Percentiles rank a stretch among this genome's conserved stretches.
Conservation (phyloP, 2,329 filamentous ascomycete species). For the Beauveria scarabaeidicola region DNA sequence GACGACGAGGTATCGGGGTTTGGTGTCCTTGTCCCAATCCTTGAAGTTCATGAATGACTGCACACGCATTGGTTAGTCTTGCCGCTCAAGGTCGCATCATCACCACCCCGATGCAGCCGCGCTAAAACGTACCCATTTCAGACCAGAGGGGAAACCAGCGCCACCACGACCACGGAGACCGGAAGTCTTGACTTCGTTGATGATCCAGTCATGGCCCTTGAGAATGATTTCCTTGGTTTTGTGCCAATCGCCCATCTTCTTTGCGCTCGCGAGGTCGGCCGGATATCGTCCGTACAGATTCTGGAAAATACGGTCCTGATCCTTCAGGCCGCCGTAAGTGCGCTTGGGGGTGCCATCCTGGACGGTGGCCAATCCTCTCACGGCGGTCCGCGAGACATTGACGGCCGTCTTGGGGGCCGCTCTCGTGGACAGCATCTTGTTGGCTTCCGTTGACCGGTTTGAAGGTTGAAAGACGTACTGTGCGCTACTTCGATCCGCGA, state of each 20-base stretch:
- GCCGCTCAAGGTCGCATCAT: slow-evolving; percentile 6
- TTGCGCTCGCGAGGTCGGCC: slow-evolving; percentile 82
- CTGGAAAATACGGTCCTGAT: slow-evolving; percentile 98
- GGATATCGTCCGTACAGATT: slow-evolving; percentile 94
- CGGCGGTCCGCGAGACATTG: slow-evolving; percentile 34
- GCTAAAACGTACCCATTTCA: slow-evolving; percentile 81
- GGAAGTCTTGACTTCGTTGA: slow-evolving; percentile 93
- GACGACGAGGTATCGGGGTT: slow-evolving; percentile 93
- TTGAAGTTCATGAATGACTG: slow-evolving; percentile 99
- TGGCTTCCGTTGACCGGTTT: slow-evolving; percentile 24
- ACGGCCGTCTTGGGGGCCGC: slow-evolving; percentile 31
- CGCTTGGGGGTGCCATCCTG: slow-evolving; percentile 64
- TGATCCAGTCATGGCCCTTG: slow-evolving; percentile 99
- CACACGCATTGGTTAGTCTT: slow-evolving; percentile 16
- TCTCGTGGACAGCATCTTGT: slow-evolving; percentile 38
- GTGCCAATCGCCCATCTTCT: slow-evolving; percentile 99
- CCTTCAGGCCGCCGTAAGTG: slow-evolving; percentile 77
- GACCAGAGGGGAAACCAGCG: slow-evolving; percentile 92
- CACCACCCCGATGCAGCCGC: slow-evolving; percentile 8
- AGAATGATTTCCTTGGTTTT: slow-evolving; percentile 97
- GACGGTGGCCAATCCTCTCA: slow-evolving; percentile 71
- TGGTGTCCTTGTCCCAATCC: slow-evolving; percentile 96
- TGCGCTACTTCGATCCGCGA: slow-evolving; percentile 30
- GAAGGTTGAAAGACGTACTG: slow-evolving; percentile 20
- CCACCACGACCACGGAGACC: slow-evolving; percentile 92